A percentile compares a stretch with the other conserved stretches of the same genome.
phyloP scores from a whole-genome alignment of 352 stramenopile genomes.

The Globisporangium recalcitrans region DNA sequence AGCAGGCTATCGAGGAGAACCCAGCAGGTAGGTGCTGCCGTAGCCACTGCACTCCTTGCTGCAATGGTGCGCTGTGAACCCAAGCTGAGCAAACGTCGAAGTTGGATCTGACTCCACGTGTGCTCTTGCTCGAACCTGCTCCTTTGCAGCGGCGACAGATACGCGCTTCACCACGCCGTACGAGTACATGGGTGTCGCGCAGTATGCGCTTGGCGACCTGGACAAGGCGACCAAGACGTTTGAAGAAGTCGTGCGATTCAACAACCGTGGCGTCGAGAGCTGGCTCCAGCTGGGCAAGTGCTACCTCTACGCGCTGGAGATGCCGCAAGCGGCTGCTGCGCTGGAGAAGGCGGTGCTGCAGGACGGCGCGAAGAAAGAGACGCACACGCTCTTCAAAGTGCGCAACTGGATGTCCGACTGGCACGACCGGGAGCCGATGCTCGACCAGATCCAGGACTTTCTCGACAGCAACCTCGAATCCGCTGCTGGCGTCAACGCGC shows the following conservation, averaged over 20 bases:
- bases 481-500: slow-evolving; percentile 21
- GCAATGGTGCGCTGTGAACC: background rate
- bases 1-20: slow-evolving; percentile 40
- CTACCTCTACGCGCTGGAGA: slow-evolving; percentile 50
- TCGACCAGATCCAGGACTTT: slow-evolving; percentile 28
- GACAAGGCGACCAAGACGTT: slow-evolving; percentile 56
- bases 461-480: slow-evolving; percentile 22
- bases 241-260: slow-evolving; percentile 40
- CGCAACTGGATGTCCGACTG: slow-evolving; percentile 69
- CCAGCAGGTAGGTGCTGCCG: slow-evolving; percentile 21
- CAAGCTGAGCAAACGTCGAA: background rate
- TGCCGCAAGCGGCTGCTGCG: slow-evolving; percentile 35
- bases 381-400: slow-evolving; percentile 53
- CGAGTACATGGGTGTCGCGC: slow-evolving; percentile 61
- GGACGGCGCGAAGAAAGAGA: slow-evolving; percentile 27
- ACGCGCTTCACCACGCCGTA: slow-evolving; percentile 42
- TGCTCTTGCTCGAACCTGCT: no score
- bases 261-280: slow-evolving; percentile 37
- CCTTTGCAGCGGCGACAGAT: slow-evolving; percentile 14
- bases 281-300: slow-evolving; percentile 71
- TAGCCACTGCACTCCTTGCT: background rate
- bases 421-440: slow-evolving; percentile 44
- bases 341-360: slow-evolving; percentile 46
- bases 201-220: slow-evolving; percentile 66
- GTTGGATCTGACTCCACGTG: no score